phyloP scores from a whole-genome alignment of 345 rosid species.

The Toxicodendron radicans region DNA sequence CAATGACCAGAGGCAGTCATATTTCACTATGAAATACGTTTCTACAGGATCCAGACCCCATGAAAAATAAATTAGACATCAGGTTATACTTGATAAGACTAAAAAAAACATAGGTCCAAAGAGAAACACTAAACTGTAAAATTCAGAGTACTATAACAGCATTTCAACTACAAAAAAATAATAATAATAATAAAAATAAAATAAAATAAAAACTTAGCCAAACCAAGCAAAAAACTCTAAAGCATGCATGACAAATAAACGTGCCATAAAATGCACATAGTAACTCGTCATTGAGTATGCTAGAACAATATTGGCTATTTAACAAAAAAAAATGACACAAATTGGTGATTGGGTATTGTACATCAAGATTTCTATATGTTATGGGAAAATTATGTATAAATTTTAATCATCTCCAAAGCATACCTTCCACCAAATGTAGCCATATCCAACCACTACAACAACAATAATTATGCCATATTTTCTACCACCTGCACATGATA shows the following conservation, averaged over 20 bases:
- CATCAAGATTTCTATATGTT: not conserved
- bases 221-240: too few species aligned
- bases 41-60: not conserved
- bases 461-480: constrained; percentile 53
- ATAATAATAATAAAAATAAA: too few species aligned
- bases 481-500: constrained; percentile 44
- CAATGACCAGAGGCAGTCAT: not conserved
- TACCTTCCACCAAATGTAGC: constrained; percentile 91
- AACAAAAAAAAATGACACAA: too few species aligned
- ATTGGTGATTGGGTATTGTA: not conserved
- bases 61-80: not conserved
- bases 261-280: too few species aligned
- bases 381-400: not conserved
- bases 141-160: too few species aligned
- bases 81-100: not conserved
- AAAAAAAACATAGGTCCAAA: too few species aligned
- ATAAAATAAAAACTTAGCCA: too few species aligned
- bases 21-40: constrained; percentile 3
- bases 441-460: constrained; percentile 59
- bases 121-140: too few species aligned
- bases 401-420: not conserved
- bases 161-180: too few species aligned
- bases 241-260: too few species aligned
- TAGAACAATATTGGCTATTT: too few species aligned
- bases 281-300: too few species aligned